These are phyloP conservation scores for Vitis hybrid DNA, from an alignment of 177 flowering plant species.

Conservation along the genomic window DNA sequence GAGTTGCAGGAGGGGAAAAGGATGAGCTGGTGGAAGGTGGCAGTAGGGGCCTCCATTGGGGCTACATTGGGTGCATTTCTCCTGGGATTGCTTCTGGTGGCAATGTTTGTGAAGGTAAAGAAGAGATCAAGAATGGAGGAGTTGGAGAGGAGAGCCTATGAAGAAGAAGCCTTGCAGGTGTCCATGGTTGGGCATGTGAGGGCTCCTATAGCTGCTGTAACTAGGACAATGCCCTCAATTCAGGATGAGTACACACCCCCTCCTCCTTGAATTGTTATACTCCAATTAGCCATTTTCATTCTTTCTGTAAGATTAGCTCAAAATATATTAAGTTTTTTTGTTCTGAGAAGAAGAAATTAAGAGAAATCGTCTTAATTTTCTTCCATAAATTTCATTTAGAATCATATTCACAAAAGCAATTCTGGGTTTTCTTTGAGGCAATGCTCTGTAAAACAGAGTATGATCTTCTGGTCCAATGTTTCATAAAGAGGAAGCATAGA, in stretches of 20 bases:
- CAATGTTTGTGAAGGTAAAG: constrained; percentile 70
- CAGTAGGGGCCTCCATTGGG: constrained; percentile 53
- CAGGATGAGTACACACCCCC: constrained; percentile 49
- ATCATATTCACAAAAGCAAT: neutral
- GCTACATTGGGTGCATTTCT: constrained; percentile 54
- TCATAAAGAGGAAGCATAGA: neutral
- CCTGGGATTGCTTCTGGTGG: constrained; percentile 53
- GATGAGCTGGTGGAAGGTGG: constrained; percentile 60
- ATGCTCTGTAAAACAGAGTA: neutral
- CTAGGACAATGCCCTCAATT: constrained; percentile 54
- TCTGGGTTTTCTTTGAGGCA: no score
- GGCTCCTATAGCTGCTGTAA: constrained; percentile 47
- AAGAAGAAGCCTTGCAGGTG: constrained; percentile 81
- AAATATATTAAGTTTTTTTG: neutral
- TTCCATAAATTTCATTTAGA: no score
- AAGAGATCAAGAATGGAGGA: constrained; percentile 59
- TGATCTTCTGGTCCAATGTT: no score
- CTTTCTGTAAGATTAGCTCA: constrained; percentile 26
- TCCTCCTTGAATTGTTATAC: constrained; percentile 18
- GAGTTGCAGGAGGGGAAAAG: constrained; percentile 13
- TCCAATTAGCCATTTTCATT: constrained; percentile 2
- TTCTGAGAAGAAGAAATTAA: neutral
- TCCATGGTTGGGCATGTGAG: constrained; percentile 88
- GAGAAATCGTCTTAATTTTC: neutral
- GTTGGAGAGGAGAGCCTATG: constrained; percentile 74